Base-by-base conservation (phyloP, 495 filamentous ascomycete genomes). In the Penicillium waksmanii region DNA sequence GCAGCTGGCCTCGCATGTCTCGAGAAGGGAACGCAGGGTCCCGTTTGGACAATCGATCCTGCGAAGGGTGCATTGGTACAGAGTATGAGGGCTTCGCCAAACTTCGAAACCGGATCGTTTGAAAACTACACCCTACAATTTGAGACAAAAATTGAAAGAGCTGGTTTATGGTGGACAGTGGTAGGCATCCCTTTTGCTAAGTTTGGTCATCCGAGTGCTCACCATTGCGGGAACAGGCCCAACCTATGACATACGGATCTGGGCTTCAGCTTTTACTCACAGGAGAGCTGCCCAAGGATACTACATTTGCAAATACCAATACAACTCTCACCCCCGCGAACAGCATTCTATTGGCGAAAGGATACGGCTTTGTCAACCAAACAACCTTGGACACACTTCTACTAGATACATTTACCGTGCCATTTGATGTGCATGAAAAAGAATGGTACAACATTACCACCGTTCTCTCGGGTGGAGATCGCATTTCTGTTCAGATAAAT, bases 361-460 rank as follows among this genome's bases (percentile, higher is more conserved):
- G 53, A 5, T 62, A 33, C 4, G 49, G 33, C n/a, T 56, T 62
- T 2, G 54, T 62, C 11, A 56, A 62, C 35, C 59, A 62, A 33
- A 56, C 59, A 3, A 62, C 54, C 1, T 38, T 62, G 23, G 38
- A 52, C 0, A 31, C 46, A 15, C n/a, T 47, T 18, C 15, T 33
- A 3, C 17, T 56, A 1, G 53, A 51, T 13, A 56, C 25, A 3
- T 62, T 57, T n/a, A 25, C 40, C 13, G 31, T 62, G 25, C 50
- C 59, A 0, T 48, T 56, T 8, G 13, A 17, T 1, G 48, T 62
- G 19, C 27, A 62, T n/a, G 59, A 62, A 43, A 42, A 53, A 1
- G n/a, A 57, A 38, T 62, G 59, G 59, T 57, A 62, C 34, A 48
- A 46, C 0, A 53, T 62, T 3, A 43, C 53, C 3, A 62, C 59